Conservation (phyloP, 805 yeast species). For the Suhomyces sp. region DNA sequence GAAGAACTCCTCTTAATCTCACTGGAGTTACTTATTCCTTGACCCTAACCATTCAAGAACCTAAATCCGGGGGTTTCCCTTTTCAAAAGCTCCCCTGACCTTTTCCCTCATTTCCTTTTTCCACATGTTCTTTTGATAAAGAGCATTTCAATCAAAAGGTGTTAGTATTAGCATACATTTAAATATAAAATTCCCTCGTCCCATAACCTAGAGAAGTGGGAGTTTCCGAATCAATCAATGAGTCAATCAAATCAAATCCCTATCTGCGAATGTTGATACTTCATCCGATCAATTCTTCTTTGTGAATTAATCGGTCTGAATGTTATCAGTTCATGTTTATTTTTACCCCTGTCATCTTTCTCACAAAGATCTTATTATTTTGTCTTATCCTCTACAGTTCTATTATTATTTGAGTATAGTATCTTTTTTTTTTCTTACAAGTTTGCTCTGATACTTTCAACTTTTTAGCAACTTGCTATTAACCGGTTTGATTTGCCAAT, state of each 20-base stretch:
- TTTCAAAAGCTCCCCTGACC: background rate
- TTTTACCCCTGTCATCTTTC: background rate
- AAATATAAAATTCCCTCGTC: constrained; percentile 3
- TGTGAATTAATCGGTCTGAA: constrained; percentile 2
- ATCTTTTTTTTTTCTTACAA: background rate
- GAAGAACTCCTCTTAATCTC: constrained; percentile 20
- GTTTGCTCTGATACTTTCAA: background rate
- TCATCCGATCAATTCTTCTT: background rate
- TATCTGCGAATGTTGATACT: background rate
- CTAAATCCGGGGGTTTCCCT: background rate
- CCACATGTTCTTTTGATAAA: background rate
- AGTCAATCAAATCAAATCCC: background rate
- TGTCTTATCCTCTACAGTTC: constrained; percentile 5
- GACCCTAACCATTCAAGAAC: background rate
- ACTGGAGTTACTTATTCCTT: background rate
- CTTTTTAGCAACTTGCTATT: background rate
- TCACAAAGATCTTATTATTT: background rate
- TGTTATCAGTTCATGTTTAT: background rate
- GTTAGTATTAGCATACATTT: constrained; percentile 6
- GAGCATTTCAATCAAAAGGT: constrained; percentile 1
- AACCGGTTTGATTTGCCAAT: background rate
- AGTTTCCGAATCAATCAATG: constrained; percentile 1
- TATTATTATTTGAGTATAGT: constrained; percentile 4
- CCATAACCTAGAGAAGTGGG: background rate
- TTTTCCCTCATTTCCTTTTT: background rate